phyloP scores from a whole-genome alignment of 148 eudicot genomes.

The Chenopodium album region DNA sequence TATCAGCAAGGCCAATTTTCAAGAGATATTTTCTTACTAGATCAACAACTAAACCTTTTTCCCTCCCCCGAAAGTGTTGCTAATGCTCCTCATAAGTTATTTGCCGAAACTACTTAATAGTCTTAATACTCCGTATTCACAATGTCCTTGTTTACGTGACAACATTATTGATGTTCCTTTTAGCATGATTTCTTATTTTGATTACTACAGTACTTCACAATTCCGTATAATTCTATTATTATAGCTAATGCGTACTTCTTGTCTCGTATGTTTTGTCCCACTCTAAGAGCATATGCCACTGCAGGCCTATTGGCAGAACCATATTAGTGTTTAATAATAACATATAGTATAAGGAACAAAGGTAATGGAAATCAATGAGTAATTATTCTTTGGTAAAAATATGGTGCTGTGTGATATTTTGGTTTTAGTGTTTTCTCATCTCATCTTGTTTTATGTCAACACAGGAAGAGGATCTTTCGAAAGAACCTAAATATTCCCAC shows the following conservation, averaged over 20 bases:
- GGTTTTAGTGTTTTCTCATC: background rate
- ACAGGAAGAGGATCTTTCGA: background rate
- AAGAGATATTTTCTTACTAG: background rate
- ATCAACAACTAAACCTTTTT: background rate
- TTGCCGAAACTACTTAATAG: too few species aligned
- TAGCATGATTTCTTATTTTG: background rate
- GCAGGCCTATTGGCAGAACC: background rate
- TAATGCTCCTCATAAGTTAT: background rate
- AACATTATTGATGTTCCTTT: background rate
- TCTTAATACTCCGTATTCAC: background rate
- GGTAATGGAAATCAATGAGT: background rate
- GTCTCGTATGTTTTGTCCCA: background rate
- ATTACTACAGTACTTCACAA: too few species aligned
- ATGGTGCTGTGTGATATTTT: background rate
- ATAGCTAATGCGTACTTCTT: background rate
- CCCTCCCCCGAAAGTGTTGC: background rate
- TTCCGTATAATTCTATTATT: background rate
- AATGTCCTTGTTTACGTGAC: background rate
- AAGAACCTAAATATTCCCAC: conserved; percentile 10
- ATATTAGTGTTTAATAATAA: background rate
- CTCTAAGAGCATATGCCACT: background rate
- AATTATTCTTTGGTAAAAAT: background rate
- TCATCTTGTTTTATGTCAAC: conserved; percentile 16
- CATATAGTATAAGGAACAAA: background rate
- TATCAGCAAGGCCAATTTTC: background rate